Conservation (phyloP, 129 eudicot species). For the Centaurea solstitialis region DNA sequence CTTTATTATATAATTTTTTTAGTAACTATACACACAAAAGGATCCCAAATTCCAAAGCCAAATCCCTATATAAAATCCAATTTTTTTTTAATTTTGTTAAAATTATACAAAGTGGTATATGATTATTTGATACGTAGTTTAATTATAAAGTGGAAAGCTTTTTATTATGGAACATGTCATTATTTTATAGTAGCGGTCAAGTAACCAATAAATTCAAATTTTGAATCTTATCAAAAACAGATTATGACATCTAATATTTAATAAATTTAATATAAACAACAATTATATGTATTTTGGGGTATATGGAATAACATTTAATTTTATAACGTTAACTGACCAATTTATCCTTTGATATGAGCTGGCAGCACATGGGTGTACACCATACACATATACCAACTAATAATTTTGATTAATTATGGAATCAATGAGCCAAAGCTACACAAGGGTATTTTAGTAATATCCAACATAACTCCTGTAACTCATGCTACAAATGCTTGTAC, state of each 20-base stretch:
- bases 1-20: too few relatives aligned
- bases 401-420: conserved; percentile 32
- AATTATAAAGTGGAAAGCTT: background rate
- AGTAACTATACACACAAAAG: too few relatives aligned
- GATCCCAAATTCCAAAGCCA: too few relatives aligned
- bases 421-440: conserved; percentile 17
- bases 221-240: background rate
- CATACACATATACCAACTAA: conserved; percentile 30
- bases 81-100: too few relatives aligned
- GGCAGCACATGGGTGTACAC: conserved; percentile 48
- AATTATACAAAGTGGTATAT: too few relatives aligned
- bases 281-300: background rate
- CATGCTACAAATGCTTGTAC: conserved; percentile 13
- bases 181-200: background rate
- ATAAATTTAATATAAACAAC: background rate
- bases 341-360: conserved; percentile 27
- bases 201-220: background rate
- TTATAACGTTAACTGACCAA: conserved; percentile 8
- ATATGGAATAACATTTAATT: background rate
- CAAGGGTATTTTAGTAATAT: conserved; percentile 20
- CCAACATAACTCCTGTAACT: background rate
- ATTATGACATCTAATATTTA: background rate
- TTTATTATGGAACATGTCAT: background rate
- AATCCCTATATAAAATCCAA: too few relatives aligned
- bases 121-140: too few relatives aligned